These are phyloP conservation scores for button mushroom (Agaricus bisporus) DNA, from an alignment of 768 basidiomycete species.

Conservation along the genomic window DNA sequence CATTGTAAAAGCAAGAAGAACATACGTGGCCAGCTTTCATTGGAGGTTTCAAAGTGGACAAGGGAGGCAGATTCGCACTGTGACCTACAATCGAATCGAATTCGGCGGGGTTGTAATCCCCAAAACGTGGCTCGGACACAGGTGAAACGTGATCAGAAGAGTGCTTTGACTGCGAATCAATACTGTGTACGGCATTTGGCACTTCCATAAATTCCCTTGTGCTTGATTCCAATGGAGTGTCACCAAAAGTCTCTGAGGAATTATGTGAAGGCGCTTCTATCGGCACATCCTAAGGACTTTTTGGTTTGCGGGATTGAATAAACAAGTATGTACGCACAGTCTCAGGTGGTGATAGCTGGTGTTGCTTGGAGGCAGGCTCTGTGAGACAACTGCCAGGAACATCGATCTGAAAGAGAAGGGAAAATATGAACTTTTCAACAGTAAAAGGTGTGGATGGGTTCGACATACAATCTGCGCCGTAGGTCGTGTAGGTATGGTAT, in stretches of 20 bases:
- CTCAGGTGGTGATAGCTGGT: neutral
- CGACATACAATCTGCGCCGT: too few species aligned
- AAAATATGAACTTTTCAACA: too few species aligned
- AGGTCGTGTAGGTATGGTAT: too few species aligned
- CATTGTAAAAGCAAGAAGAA: neutral
- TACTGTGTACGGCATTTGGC: neutral
- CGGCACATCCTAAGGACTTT: neutral
- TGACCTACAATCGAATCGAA: too few species aligned
- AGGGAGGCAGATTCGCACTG: neutral
- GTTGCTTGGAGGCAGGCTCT: neutral
- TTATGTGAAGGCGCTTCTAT: neutral
- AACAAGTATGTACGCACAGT: neutral
- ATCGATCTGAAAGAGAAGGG: neutral
- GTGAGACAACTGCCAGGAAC: neutral
- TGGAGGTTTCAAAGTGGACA: neutral
- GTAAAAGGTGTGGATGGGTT: too few species aligned
- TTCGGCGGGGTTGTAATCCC: neutral
- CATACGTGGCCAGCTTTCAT: neutral
- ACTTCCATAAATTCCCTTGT: neutral
- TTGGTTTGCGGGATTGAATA: neutral
- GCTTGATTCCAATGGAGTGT: neutral
- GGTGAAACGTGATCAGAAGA: neutral
- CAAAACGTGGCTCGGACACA: neutral
- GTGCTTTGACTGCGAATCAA: neutral
- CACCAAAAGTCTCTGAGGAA: neutral